A percentile compares a stretch with the other conserved stretches of the same genome.
phyloP scores from a whole-genome alignment of 2,329 filamentous ascomycete species.

The Trichoderma aggressivum region DNA sequence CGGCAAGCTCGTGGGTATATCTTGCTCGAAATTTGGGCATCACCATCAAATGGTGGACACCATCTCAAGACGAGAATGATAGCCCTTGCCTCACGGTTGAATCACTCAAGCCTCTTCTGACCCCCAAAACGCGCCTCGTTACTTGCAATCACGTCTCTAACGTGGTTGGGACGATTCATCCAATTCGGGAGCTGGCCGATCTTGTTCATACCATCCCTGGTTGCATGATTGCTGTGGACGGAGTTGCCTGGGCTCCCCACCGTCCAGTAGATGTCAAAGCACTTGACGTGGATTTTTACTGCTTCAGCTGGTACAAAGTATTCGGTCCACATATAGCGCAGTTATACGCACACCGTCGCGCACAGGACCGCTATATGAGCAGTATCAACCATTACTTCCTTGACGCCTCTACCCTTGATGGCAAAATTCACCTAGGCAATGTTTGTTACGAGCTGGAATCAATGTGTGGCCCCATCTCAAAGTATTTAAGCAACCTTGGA shows the following conservation, averaged over 20 bases:
- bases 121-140: background rate
- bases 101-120: background rate
- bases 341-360: background rate
- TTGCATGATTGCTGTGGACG: constrained; percentile 53
- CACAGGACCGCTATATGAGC: background rate
- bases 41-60: background rate
- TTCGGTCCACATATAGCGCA: constrained; percentile 66
- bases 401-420: background rate
- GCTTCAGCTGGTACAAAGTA: constrained; percentile 81
- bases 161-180: background rate
- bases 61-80: background rate
- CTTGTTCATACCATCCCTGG: background rate
- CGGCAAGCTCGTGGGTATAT: background rate
- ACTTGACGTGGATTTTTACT: constrained; percentile 70
- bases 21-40: background rate
- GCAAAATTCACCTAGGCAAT: background rate
- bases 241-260: constrained; percentile 74
- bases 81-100: background rate
- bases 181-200: background rate
- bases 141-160: background rate
- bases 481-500: background rate
- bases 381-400: background rate
- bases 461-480: background rate
- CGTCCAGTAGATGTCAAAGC: constrained; percentile 64
- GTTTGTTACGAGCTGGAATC: background rate